Conservation (phyloP, 83 land plant genomes). For the Isoetes engelmannii region DNA sequence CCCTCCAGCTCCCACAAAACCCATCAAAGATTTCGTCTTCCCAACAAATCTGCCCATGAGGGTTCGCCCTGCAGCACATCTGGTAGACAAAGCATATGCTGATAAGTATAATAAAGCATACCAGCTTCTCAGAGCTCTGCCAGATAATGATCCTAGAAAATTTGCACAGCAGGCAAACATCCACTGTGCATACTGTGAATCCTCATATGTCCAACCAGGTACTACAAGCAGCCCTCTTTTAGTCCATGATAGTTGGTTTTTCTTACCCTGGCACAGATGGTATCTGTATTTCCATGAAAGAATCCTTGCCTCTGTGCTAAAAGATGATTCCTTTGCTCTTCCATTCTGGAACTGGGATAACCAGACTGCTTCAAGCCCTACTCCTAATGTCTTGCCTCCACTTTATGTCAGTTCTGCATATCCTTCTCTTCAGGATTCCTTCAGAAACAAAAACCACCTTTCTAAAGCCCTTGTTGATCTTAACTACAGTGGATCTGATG, state of each 20-base stretch:
- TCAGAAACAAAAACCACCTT: conserved; percentile 30
- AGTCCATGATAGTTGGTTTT: conserved; percentile 12
- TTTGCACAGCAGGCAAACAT: conserved; percentile 7
- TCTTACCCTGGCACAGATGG: conserved; percentile 21
- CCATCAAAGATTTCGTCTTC: conserved; percentile 16
- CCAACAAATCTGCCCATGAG: conserved; percentile 10
- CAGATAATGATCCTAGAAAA: conserved; percentile 7
- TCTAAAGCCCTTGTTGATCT: conserved; percentile 41
- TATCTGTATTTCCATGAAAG: conserved; percentile 14
- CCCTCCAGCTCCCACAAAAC: conserved; percentile 3
- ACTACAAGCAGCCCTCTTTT: conserved; percentile 1
- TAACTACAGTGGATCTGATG: conserved; percentile 19
- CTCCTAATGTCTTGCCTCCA: conserved; percentile 44
- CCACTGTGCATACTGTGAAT: conserved; percentile 16
- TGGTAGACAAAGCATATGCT: conserved; percentile 4
- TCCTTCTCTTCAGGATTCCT: conserved; percentile 30
- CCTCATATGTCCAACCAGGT: not conserved
- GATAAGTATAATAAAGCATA: conserved; percentile 12
- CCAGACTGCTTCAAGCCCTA: conserved; percentile 21
- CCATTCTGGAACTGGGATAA: conserved; percentile 18
- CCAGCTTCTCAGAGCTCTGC: conserved; percentile 16
- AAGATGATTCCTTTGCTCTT: conserved; percentile 12
- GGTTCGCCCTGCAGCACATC: conserved; percentile 6
- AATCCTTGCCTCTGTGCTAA: conserved; percentile 6
- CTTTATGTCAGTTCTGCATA: conserved; percentile 17